Conservation (phyloP, 495 filamentous ascomycete genomes). For the Penicillium paxilli region DNA sequence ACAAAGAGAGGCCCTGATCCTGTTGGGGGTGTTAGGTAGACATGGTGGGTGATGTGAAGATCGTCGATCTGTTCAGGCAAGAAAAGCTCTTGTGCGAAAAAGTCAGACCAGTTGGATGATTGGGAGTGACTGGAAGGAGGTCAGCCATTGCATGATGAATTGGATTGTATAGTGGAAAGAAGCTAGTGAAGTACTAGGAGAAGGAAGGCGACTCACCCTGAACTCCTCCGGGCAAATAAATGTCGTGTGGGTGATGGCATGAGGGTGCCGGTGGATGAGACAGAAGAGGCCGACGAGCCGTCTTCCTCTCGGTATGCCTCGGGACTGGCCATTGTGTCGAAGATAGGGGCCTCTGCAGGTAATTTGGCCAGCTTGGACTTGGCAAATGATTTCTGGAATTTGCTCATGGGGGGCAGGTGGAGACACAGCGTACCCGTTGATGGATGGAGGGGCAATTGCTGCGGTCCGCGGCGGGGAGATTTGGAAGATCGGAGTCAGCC, state of each 20-base stretch:
- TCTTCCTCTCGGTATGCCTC: constrained; percentile 53
- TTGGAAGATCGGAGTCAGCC: background rate
- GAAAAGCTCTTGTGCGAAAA: constrained; percentile 84
- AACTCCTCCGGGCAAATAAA: constrained; percentile 64
- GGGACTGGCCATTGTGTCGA: constrained; percentile 30
- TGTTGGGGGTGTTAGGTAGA: constrained; percentile 69
- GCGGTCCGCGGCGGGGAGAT: background rate
- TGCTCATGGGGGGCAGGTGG: constrained; percentile 64
- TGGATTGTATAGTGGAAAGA: background rate
- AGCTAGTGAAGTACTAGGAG: background rate
- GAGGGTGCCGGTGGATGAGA: constrained; percentile 86
- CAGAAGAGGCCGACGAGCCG: constrained; percentile 69
- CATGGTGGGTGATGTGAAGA: constrained; percentile 69
- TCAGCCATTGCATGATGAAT: background rate
- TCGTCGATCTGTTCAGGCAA: constrained; percentile 49
- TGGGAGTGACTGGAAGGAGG: constrained; percentile 16
- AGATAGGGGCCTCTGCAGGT: constrained; percentile 55
- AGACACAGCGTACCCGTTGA: background rate
- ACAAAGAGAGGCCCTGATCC: constrained; percentile 76
- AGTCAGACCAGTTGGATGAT: constrained; percentile 78
- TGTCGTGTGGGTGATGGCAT: constrained; percentile 75
- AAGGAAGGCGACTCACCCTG: constrained; percentile 49
- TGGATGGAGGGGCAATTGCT: background rate
- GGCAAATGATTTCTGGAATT: constrained; percentile 80
- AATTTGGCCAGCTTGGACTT: constrained; percentile 72